phyloP scores from a whole-genome alignment of 2,329 filamentous ascomycete genomes.

The Aspergillus fumigatiaffinis region DNA sequence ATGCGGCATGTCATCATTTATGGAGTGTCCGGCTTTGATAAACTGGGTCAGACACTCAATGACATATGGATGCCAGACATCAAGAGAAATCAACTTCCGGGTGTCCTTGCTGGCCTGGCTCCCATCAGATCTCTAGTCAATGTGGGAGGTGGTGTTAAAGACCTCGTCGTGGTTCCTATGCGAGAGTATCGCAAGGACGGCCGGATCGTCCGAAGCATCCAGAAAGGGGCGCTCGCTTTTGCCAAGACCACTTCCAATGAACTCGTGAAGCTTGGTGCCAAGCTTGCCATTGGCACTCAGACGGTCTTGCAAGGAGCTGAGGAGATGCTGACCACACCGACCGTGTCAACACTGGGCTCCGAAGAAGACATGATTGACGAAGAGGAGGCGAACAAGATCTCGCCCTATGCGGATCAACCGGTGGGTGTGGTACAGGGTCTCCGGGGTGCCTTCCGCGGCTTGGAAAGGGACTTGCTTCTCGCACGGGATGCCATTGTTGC shows the following conservation, averaged over 20 bases:
- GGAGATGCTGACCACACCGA: slow-evolving; percentile 57
- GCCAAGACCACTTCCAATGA: slow-evolving; percentile 91
- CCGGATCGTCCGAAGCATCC: slow-evolving; percentile 82
- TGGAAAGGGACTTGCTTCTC: slow-evolving; percentile 81
- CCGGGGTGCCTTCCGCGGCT: slow-evolving; percentile 72
- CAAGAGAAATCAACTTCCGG: slow-evolving; percentile 79
- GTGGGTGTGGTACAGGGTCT: slow-evolving; percentile 83
- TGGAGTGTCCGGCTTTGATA: slow-evolving; percentile 84
- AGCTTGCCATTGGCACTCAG: slow-evolving; percentile 90
- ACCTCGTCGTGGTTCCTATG: slow-evolving; percentile 85
- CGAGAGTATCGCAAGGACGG: slow-evolving; percentile 93
- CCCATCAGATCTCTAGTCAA: slow-evolving; percentile 89
- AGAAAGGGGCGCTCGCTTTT: slow-evolving; percentile 86
- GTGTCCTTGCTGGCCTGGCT: slow-evolving; percentile 81
- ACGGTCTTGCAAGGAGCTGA: slow-evolving; percentile 89
- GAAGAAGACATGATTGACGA: slow-evolving; percentile 63
- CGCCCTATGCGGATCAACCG: slow-evolving; percentile 90
- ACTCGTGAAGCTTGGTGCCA: slow-evolving; percentile 89
- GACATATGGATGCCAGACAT: slow-evolving; percentile 97
- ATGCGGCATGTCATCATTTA: slow-evolving; percentile 89
- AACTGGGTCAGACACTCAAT: slow-evolving; percentile 83
- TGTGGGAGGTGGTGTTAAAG: slow-evolving; percentile 78
- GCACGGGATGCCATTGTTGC: slow-evolving; percentile 91
- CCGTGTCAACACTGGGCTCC: slow-evolving; percentile 36
- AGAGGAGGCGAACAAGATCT: slow-evolving; percentile 74